phyloP scores from a whole-genome alignment of 176 grass and related monocot genomes.

The Hsuehochloa calcarea region DNA sequence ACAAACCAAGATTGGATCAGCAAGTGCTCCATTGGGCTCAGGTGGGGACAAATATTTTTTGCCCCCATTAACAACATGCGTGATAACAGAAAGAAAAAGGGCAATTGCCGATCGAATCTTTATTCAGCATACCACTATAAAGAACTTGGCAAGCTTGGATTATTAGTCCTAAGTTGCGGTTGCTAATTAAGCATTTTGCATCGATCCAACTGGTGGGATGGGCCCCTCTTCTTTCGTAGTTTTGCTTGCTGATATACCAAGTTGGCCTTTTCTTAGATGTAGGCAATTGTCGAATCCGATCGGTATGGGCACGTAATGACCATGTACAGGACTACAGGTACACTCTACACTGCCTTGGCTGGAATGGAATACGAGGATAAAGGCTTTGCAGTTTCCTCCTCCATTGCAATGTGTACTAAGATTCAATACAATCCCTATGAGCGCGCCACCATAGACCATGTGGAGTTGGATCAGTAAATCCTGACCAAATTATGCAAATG shows the following conservation, averaged over 20 bases:
- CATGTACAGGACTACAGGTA: neutral
- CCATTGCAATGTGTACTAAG: neutral
- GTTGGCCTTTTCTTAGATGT: neutral
- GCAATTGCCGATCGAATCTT: neutral
- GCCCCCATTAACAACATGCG: neutral
- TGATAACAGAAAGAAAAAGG: neutral
- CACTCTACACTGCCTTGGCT: neutral
- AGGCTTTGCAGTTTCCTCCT: neutral
- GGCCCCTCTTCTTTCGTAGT: neutral
- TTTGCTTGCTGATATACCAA: neutral
- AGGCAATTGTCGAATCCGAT: neutral
- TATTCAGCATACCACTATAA: neutral
- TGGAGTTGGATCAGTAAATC: neutral
- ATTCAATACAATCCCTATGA: neutral
- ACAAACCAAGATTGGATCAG: conserved; percentile 32
- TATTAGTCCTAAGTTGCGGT: neutral
- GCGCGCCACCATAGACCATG: neutral
- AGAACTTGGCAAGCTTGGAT: neutral
- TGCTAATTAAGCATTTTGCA: neutral
- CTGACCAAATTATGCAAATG: neutral
- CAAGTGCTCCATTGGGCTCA: neutral
- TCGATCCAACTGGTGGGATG: neutral
- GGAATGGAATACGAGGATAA: conserved; percentile 5
- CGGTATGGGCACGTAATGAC: neutral
- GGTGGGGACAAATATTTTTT: neutral